Base-by-base conservation (phyloP, 2,329 filamentous ascomycete species). In the Paecilomyces dactylethromorphus region DNA sequence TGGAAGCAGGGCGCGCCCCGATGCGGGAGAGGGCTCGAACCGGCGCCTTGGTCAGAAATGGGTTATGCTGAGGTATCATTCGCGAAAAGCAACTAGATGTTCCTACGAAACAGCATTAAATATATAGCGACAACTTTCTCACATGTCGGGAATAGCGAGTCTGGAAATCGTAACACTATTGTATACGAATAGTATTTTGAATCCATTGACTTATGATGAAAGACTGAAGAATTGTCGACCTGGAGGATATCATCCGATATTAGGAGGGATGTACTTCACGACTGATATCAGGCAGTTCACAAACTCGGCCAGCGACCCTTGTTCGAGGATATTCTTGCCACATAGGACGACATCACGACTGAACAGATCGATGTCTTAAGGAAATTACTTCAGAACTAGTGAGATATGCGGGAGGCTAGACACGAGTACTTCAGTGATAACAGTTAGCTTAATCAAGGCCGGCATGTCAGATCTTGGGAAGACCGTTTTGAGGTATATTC, bases 211-310 rank as follows among this genome's bases (percentile, higher is more conserved):
- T n/a, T n/a, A n/a, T n/a, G n/a, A n/a, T 5, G 24, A 26, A 26
- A 26, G 24, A 26, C 24, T 26, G 3, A 5, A 26, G 24, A 26
- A 26, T 26, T 26, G 5, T 5, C 24, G 24, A 26, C 24, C 5
- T 26, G 24, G 24, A 5, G 24, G 24, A 26, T 26, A 26, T 26
- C 24, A 26, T 26, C 24, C 24, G 5, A 26, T 26, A 3, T 5
- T 26, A 5, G 24, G 3, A 5, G 24, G 24, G 24, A 26, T 26
- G 5, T 26, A 26, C 13, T 64, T 70, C 35, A 21, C 65, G 18
- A 68, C 71, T 3, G 72, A 76, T 53, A 72, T 75, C 15, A 76
- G 71, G 73, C 72, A 67, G 50, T 66, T 75, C 15, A 66, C 64
- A 0, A 75, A 65, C 57, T 77, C 21, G 68, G 65, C 2, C 59